Conservation (phyloP, 1,284 basidiomycete genomes). For the Pholiota adiposa region DNA sequence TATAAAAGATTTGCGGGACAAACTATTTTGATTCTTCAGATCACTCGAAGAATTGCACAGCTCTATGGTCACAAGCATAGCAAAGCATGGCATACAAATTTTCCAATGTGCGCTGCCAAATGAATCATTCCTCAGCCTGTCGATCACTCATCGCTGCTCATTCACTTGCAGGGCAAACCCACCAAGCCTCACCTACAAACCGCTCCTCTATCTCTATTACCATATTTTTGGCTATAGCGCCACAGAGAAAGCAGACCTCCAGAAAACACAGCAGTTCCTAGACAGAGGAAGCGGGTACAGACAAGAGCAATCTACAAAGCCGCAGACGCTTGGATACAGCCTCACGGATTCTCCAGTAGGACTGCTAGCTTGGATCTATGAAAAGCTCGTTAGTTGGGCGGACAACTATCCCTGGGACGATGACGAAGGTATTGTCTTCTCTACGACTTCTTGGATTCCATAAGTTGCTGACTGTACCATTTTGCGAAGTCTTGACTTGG, state of each 20-base stretch:
- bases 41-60: constrained; percentile 42
- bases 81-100: constrained; percentile 40
- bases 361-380: constrained; percentile 64
- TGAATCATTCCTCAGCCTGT: constrained; percentile 17
- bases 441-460: too few relatives aligned
- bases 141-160: not conserved
- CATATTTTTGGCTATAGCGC: constrained; percentile 28
- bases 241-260: constrained; percentile 42
- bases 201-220: constrained; percentile 35
- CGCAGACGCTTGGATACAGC: constrained; percentile 62
- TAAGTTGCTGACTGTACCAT: too few relatives aligned
- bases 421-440: constrained; percentile 48
- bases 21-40: constrained; percentile 29
- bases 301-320: constrained; percentile 45
- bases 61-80: constrained; percentile 41
- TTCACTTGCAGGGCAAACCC: constrained; percentile 8
- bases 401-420: constrained; percentile 55
- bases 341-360: constrained; percentile 61
- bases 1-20: not conserved
- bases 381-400: constrained; percentile 57
- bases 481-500: constrained; percentile 57
- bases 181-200: constrained; percentile 20
- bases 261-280: constrained; percentile 35
- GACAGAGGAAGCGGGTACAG: constrained; percentile 44
- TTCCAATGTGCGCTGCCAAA: constrained; percentile 24